These are phyloP conservation scores for Wickerhamomyces tratensis DNA, from an alignment of 805 yeast genomes.

Conservation along the genomic window DNA sequence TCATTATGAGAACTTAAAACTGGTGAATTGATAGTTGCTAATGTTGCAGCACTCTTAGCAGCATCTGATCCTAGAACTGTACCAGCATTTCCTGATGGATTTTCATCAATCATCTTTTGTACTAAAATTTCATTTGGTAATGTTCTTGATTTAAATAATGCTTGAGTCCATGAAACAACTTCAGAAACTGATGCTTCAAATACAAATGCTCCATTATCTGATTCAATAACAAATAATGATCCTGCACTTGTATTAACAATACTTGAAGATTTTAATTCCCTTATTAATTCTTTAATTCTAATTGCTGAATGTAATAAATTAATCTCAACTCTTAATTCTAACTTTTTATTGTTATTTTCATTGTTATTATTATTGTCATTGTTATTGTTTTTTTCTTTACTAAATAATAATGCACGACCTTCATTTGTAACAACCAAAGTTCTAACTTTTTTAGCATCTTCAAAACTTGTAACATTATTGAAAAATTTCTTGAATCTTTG, in stretches of 20 bases:
- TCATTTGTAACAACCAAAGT: conserved; percentile 48
- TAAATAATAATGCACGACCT: conserved; percentile 53
- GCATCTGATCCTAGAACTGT: conserved; percentile 23
- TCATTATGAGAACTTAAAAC: conserved; percentile 1
- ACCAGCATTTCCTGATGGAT: conserved; percentile 22
- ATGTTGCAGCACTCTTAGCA: conserved; percentile 27
- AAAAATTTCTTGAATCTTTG: conserved; percentile 16
- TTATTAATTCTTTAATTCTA: conserved; percentile 49
- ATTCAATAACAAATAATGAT: conserved; percentile 41
- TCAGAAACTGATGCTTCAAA: conserved; percentile 47
- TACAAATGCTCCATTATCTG: conserved; percentile 42
- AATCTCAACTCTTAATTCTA: conserved; percentile 44
- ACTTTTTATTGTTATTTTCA: conserved; percentile 24
- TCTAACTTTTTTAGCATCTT: conserved; percentile 34
- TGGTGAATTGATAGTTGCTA: conserved; percentile 15
- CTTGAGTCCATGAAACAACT: conserved; percentile 46
- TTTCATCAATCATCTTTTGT: conserved; percentile 14
- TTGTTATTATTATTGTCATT: conserved; percentile 14
- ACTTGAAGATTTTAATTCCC: conserved; percentile 19
- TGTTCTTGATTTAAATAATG: conserved; percentile 37
- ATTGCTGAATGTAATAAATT: conserved; percentile 41
- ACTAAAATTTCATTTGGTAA: conserved; percentile 36
- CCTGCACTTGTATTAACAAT: conserved; percentile 30
- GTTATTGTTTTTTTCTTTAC: conserved; percentile 24
- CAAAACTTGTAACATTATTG: conserved; percentile 5